Evolutionary conservation across 176 grass and related monocot genomes (phyloP).

Genomic region (Lolium perenne): DNA sequence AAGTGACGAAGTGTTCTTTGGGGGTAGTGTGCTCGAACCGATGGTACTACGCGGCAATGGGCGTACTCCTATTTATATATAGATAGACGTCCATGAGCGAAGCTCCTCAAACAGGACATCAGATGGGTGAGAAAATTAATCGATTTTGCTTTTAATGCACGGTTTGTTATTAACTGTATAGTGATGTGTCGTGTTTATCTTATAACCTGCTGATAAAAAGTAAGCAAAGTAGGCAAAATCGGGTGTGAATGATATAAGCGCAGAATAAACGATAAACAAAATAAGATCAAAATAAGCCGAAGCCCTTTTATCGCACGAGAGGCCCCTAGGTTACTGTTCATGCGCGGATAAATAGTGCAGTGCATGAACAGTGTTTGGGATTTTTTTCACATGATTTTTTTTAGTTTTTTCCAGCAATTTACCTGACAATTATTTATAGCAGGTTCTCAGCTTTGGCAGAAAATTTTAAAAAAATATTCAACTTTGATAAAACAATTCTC

Average conservation of each 20-base stretch:
- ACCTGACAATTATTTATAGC: too few relatives aligned
- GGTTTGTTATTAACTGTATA: background rate
- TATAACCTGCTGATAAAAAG: background rate
- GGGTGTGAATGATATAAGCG: background rate
- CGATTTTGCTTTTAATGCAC: background rate
- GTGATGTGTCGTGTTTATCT: background rate
- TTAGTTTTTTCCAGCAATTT: too few relatives aligned
- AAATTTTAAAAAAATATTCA: too few relatives aligned
- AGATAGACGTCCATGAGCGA: conserved; percentile 33
- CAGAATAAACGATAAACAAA: too few relatives aligned
- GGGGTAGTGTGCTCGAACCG: background rate
- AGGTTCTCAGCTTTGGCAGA: too few relatives aligned
- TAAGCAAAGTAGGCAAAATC: background rate
- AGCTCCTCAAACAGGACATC: background rate
- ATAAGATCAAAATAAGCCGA: too few relatives aligned
- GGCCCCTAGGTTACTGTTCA: too few relatives aligned
- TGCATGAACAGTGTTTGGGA: too few relatives aligned
- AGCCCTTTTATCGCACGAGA: too few relatives aligned
- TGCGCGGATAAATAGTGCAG: too few relatives aligned
- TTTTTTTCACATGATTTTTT: too few relatives aligned
- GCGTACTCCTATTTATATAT: conserved; percentile 47
- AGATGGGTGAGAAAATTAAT: background rate
- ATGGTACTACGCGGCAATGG: background rate
- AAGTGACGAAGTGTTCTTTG: background rate
- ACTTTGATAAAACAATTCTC: too few relatives aligned